These are phyloP conservation scores for Trichoderma sp. DNA, from an alignment of 2,329 filamentous ascomycete genomes.

Conservation along the genomic window DNA sequence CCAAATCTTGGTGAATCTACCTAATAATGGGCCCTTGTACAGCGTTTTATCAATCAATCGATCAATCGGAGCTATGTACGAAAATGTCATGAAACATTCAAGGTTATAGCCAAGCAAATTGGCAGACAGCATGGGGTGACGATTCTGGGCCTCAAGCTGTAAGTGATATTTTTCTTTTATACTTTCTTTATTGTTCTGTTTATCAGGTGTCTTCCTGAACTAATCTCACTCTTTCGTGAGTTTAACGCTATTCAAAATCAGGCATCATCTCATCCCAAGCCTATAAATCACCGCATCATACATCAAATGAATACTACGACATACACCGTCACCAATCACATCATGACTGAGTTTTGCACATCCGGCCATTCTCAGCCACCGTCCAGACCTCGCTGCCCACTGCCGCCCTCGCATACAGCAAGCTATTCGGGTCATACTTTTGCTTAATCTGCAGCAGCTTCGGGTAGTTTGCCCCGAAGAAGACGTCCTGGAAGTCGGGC, in stretches of 20 bases:
- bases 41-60: not conserved
- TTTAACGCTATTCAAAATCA: not conserved
- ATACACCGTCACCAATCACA: not conserved
- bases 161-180: not conserved
- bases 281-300: not conserved
- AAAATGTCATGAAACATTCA: not conserved
- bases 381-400: conserved; percentile 58
- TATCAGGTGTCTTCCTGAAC: not conserved
- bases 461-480: conserved; percentile 53
- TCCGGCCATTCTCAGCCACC: conserved; percentile 38
- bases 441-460: conserved; percentile 51
- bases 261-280: not conserved
- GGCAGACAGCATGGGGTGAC: not conserved
- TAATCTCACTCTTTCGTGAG: not conserved
- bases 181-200: not conserved
- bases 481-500: conserved; percentile 49
- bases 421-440: conserved; percentile 49
- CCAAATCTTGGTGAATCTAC: not conserved
- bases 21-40: not conserved
- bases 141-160: not conserved
- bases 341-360: conserved; percentile 30
- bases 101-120: not conserved
- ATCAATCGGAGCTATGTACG: too few relatives aligned
- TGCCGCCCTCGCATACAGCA: conserved; percentile 54
- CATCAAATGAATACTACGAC: not conserved